Evolutionary conservation across 78 protist species (phyloP).

Genomic region (Guillardia theta): DNA sequence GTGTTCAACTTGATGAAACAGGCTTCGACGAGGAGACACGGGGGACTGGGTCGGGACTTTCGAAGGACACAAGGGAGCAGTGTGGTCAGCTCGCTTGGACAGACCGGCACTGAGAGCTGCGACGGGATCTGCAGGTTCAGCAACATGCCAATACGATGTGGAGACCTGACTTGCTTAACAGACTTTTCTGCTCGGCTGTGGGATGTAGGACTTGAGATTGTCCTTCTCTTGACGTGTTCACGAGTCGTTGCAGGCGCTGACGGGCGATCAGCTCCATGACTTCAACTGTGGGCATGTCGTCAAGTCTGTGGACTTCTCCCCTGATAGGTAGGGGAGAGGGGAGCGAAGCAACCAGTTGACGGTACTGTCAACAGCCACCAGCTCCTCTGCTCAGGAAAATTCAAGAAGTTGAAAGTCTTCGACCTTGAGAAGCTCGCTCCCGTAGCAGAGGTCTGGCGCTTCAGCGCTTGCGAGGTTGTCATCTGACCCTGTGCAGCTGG

Average conservation of each 20-base stretch:
- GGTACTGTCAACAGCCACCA: neutral
- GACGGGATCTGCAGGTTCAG: neutral
- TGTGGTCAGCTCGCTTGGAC: neutral
- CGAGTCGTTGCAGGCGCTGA: no score
- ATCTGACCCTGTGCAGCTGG: no score
- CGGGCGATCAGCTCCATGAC: neutral
- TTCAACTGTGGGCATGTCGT: neutral
- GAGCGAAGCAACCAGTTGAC: no score
- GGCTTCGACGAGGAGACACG: constrained; percentile 8
- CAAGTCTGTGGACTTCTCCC: neutral
- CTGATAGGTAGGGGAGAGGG: no score
- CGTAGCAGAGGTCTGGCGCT: no score
- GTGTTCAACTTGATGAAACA: neutral
- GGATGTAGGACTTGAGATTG: no score
- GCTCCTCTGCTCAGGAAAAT: neutral
- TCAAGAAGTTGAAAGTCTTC: neutral
- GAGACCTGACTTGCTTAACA: neutral
- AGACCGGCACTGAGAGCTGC: neutral
- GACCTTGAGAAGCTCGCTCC: neutral
- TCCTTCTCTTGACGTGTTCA: no score
- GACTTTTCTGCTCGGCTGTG: neutral
- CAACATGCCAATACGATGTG: neutral
- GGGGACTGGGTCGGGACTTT: constrained; percentile 33
- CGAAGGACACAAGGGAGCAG: constrained; percentile 31
- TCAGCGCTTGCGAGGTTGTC: no score